phyloP scores from a whole-genome alignment of 2,329 filamentous ascomycete species.

The Penicillium sp. region DNA sequence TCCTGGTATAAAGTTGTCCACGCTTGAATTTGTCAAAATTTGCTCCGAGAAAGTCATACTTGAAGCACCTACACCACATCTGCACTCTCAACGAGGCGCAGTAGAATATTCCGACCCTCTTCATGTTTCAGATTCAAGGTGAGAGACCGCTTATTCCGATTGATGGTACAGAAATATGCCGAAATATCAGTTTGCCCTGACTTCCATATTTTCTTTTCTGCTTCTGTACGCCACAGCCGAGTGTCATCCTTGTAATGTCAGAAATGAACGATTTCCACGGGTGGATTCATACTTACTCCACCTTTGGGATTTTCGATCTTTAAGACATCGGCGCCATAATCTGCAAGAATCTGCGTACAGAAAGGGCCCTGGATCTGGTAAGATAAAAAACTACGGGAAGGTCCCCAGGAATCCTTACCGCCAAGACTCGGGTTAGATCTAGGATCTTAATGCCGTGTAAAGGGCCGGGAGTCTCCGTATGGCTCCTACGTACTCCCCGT shows the following conservation, averaged over 20 bases:
- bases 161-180: slow-evolving; percentile 47
- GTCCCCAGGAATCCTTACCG: slow-evolving; percentile 15
- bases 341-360: slow-evolving; percentile 48
- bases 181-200: slow-evolving; percentile 34
- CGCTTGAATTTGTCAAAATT: slow-evolving; percentile 15
- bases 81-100: slow-evolving; percentile 35
- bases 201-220: slow-evolving; percentile 30
- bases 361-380: slow-evolving; percentile 31
- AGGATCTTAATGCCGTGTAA: slow-evolving; percentile 28
- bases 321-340: slow-evolving; percentile 48
- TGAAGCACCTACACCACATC: slow-evolving; percentile 39
- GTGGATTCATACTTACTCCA: slow-evolving; percentile 29
- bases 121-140: slow-evolving; percentile 33
- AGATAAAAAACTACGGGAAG: not conserved
- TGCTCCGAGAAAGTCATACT: not conserved
- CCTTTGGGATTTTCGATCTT: slow-evolving; percentile 38
- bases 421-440: slow-evolving; percentile 32
- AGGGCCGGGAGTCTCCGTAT: slow-evolving; percentile 1
- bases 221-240: slow-evolving; percentile 31
- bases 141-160: slow-evolving; percentile 49
- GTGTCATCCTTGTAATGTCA: slow-evolving; percentile 28
- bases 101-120: slow-evolving; percentile 32
- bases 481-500: not conserved
- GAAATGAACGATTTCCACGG: not conserved
- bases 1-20: slow-evolving; percentile 49